Base-by-base conservation (phyloP, 495 filamentous ascomycete species). In the Penicillium desertorum region DNA sequence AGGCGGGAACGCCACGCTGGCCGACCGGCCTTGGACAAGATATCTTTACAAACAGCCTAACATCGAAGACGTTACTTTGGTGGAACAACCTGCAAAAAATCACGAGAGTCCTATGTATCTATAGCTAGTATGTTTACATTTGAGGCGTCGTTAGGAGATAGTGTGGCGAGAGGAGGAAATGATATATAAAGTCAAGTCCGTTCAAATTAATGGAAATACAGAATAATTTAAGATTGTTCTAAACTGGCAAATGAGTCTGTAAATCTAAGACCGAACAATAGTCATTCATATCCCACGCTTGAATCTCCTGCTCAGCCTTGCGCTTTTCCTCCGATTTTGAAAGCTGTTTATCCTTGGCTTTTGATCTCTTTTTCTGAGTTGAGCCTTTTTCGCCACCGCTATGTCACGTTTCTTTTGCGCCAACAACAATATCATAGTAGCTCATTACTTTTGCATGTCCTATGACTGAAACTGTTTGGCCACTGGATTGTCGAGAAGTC, bases 361-460 rank as follows among this genome's bases (percentile, higher is more conserved):
- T 41, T 16, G 37, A 17, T 5, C 16, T 41, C 37, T 41, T 41
- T 41, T 41, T 19, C 37, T 16, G 16, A 16, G 37, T 41, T 0
- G 36, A 6, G 6, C 37, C 19, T 41, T 5, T 19, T 41, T 8
- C 5, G 37, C 6, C 6, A 41, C 37, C 16, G 5, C 16, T 42
- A 62, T 62, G 49, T 62, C 65, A 49, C 67, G 67, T 60, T 63
- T 61, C 52, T 59, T 65, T 62, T 69, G 64, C 66, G 62, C 68
- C 58, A 65, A 65, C 54, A 55, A 68, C 61, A 41, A 74, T 60
- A 57, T 74, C 62, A 0, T 74, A 67, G 62, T 62, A 73, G 63
- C 64, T 73, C 63, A 71, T 71, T 0, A 70, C 70, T 60, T 69
- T 73, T 37, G 58, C 66, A 58, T 67, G 63, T 46, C 64, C 67